Evolutionary conservation across 768 basidiomycete genomes (phyloP), one percentile per base, ranked within the genome.

Genomic region (Nidularia pulvinata): DNA sequence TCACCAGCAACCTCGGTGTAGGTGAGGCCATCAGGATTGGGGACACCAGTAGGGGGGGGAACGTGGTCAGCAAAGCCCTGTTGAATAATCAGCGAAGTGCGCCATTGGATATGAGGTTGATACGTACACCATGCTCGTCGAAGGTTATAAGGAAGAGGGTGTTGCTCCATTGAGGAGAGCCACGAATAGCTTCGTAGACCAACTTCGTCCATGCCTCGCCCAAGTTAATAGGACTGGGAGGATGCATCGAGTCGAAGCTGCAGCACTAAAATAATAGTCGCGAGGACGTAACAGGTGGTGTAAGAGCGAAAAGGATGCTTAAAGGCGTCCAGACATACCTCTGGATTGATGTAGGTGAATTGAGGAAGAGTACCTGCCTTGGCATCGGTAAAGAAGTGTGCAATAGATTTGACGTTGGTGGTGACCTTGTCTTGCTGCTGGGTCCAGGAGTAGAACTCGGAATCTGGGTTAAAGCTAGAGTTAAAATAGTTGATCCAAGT

Each of bases 21-120:
- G 4, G 65, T 62, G 33, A 61, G 53, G 52, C 58, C 50, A 55
- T 70, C 69, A 5, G 67, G 37, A 59, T 54, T 54, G 3, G 55
- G 51, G 14, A 65, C 62, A 44, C 61, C 63, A 34, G 62, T 56
- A 11, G 68, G 68, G 6, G 69, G 62, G 6, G 67, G 56, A 45
- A 70, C 69, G 59, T 69, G 69, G 53, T 70, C 69, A 45, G 57
- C 59, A 59, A 68, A 70, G 3, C 69, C 69, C 53, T 54, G 37
- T 32, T 11, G 35, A n/a, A 50, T 39, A 39, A 39, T 39, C n/a
- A 39, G 37, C 37, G 37, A 9, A 39, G 37, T 9, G 7, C 37
- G n/a, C 7, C 7, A 9, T 7, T 39, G n/a, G n/a, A 39, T 7
- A 39, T 39, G n/a, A 9, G n/a, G 37, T 39, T n/a, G n/a, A n/a